Evolutionary conservation across 805 yeast genomes (phyloP), one percentile per base, ranked within the genome.

Genomic region (Metschnikowia sp.): DNA sequence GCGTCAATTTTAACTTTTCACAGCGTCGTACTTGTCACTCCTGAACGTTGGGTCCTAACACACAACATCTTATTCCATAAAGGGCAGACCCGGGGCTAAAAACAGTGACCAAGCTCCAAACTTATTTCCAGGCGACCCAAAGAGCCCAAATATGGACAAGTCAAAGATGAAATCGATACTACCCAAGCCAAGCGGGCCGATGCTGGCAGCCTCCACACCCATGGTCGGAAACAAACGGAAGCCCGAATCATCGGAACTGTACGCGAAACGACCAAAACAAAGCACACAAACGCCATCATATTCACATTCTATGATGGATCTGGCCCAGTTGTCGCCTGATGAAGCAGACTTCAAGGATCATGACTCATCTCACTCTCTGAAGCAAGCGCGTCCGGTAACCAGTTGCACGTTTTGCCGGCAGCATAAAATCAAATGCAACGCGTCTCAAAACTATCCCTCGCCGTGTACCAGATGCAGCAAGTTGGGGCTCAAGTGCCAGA

Each of bases 391-490:
- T 47, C 96, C 96, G 0, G 95, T 90, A 1, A 88, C 96, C 0
- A 86, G 96, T 3, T 91, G 97, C 62, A 88, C 96, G 0, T 94
- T 89, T 63, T 91, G 97, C 62, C 80, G 97, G 43, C 97, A 91
- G 62, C 97, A 90, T 64, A 91, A 91, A 66, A 89, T 91, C 64
- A 86, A 86, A 62, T 91, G 97, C 67, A 88, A 91, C 62, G 97
- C 97, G 1, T 79, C 88, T 3, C 91, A 86, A 19, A 81, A 84
- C 52, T 86, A 78, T 55, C 97, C 97, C 0, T 71, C 74, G 7
- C 86, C 96, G 0, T 91, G 97, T 64, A 78, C 85, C 13, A 68
- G 96, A 50, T 91, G 97, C 68, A 84, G 81, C 44, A 76, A 86
- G 60, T 85, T 87, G 87, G 84, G 82, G 2, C 71, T 89, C 34